Conservation (phyloP, 495 filamentous ascomycete species). For the Amorphotheca resinae region DNA sequence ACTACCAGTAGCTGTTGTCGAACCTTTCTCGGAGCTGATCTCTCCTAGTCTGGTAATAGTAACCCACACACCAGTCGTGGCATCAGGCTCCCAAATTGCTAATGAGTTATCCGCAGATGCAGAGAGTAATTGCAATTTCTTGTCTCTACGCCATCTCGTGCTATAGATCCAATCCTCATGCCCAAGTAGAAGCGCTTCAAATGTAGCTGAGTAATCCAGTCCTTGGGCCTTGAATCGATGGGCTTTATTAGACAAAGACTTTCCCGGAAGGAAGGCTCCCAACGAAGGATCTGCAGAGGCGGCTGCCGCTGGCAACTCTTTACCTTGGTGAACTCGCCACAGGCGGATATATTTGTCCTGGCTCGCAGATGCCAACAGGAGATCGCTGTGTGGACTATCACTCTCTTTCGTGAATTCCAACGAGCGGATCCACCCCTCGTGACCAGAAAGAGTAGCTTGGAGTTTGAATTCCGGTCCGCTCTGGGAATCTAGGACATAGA, state of each 20-base stretch:
- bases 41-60: conserved; percentile 76
- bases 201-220: conserved; percentile 63
- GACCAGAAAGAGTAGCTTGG: conserved; percentile 69
- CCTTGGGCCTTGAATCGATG: conserved; percentile 47
- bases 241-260: conserved; percentile 73
- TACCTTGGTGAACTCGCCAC: conserved; percentile 71
- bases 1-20: conserved; percentile 89
- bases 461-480: conserved; percentile 44
- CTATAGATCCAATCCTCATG: conserved; percentile 99
- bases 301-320: conserved; percentile 38
- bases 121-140: conserved; percentile 62
- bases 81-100: conserved; percentile 80
- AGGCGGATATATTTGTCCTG: conserved; percentile 96
- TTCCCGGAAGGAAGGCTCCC: conserved; percentile 43
- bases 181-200: conserved; percentile 87
- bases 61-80: conserved; percentile 77
- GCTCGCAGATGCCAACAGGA: conserved; percentile 83
- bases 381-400: conserved; percentile 38
- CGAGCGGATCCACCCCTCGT: conserved; percentile 90
- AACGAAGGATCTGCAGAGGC: conserved; percentile 30
- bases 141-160: conserved; percentile 52
- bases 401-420: conserved; percentile 62
- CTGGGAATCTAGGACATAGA: conserved; percentile 48
- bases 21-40: conserved; percentile 85
- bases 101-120: conserved; percentile 93